Percentiles rank a stretch among this genome's conserved stretches.
Evolutionary conservation across 2,329 filamentous ascomycete species (phyloP).

Genomic region (Bretziella fagacearum): DNA sequence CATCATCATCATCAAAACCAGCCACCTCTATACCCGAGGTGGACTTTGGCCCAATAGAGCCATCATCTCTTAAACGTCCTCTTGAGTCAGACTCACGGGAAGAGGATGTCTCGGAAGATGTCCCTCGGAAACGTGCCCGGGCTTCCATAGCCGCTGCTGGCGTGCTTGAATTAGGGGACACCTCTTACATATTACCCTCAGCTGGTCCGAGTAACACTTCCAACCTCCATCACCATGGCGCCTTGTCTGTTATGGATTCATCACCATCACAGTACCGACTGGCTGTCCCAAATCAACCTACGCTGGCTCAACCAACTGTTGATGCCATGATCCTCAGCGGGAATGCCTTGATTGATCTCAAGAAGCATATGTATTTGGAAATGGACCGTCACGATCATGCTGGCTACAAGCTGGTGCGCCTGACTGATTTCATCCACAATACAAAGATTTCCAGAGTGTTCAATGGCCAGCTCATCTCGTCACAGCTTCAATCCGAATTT

Average conservation of each 20-base stretch:
- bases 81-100: background rate
- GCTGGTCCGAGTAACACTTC: background rate
- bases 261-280: background rate
- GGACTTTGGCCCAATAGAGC: background rate
- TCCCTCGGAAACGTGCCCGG: background rate
- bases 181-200: background rate
- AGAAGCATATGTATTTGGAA: background rate
- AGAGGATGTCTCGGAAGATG: background rate
- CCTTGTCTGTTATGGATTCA: background rate
- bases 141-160: background rate
- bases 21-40: no score
- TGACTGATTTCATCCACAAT: constrained; percentile 1
- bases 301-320: background rate
- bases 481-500: background rate
- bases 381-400: background rate
- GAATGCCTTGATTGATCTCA: background rate
- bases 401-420: constrained; percentile 3
- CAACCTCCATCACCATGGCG: background rate
- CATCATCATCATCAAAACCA: no score
- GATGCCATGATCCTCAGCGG: background rate
- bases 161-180: background rate
- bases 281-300: background rate
- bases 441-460: constrained; percentile 4
- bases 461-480: background rate
- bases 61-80: background rate